Evolutionary conservation across 371 early-diverging fungal species (phyloP).

Genomic region (Lichtheimia hyalospora): DNA sequence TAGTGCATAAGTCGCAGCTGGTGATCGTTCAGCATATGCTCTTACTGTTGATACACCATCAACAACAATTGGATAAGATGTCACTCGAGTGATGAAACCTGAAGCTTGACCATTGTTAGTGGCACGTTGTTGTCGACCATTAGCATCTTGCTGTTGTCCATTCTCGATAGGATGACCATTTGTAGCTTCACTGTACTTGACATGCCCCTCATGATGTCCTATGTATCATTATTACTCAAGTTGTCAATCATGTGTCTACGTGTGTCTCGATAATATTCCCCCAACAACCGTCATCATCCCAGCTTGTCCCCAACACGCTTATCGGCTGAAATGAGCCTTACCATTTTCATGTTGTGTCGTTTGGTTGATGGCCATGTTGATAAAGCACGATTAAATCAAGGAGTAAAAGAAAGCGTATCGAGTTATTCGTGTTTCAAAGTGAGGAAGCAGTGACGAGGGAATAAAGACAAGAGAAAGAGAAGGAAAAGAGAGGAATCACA

Average conservation of each 20-base stretch:
- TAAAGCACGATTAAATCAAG: background rate
- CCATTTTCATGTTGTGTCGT: background rate
- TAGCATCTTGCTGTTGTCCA: background rate
- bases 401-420: too few relatives aligned
- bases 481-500: background rate
- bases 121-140: background rate
- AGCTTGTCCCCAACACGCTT: background rate
- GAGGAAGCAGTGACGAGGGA: background rate
- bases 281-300: too few relatives aligned
- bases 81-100: conserved; percentile 53
- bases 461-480: background rate
- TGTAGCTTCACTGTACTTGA: conserved; percentile 23
- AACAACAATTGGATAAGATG: conserved; percentile 62
- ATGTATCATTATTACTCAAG: background rate
- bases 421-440: background rate
- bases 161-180: conserved; percentile 19
- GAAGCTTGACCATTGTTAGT: background rate
- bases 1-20: conserved; percentile 49
- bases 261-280: too few relatives aligned
- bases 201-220: conserved; percentile 24
- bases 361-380: conserved; percentile 1
- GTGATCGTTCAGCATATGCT: conserved; percentile 49
- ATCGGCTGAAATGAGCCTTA: background rate
- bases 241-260: too few relatives aligned
- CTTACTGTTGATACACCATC: conserved; percentile 58